phyloP scores from a whole-genome alignment of 331 rosid species.

The Malus hybrid region DNA sequence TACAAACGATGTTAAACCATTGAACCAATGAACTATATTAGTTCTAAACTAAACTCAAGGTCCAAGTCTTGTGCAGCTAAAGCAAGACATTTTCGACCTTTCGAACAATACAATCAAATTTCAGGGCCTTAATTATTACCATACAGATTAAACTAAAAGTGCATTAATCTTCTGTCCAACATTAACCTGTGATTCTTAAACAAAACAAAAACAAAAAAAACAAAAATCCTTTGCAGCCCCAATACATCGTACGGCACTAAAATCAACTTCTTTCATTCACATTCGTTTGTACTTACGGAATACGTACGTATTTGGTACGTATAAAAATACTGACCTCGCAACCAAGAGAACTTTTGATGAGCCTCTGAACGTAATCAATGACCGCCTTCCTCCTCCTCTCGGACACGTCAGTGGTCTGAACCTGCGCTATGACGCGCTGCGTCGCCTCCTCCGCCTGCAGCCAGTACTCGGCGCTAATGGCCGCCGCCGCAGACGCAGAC shows the following conservation, averaged over 20 bases:
- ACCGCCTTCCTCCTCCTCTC: constrained; percentile 41
- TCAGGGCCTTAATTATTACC: neutral
- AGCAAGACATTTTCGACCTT: neutral
- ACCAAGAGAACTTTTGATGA: constrained; percentile 18
- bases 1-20: neutral
- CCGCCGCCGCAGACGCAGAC: neutral
- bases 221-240: neutral
- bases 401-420: constrained; percentile 43
- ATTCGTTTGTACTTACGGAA: neutral
- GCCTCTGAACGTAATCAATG: constrained; percentile 43
- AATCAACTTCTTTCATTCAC: neutral
- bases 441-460: constrained; percentile 47
- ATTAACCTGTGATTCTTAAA: neutral
- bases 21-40: neutral
- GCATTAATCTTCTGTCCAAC: neutral
- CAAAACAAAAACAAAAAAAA: neutral
- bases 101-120: neutral
- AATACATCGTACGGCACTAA: neutral
- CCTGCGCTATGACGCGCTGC: constrained; percentile 37
- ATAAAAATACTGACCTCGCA: constrained; percentile 30
- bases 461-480: constrained; percentile 26
- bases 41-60: neutral
- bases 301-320: neutral
- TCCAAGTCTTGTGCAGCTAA: neutral
- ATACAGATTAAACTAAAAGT: neutral